phyloP scores from a whole-genome alignment of 495 filamentous ascomycete genomes.

The Zalerion maritima region DNA sequence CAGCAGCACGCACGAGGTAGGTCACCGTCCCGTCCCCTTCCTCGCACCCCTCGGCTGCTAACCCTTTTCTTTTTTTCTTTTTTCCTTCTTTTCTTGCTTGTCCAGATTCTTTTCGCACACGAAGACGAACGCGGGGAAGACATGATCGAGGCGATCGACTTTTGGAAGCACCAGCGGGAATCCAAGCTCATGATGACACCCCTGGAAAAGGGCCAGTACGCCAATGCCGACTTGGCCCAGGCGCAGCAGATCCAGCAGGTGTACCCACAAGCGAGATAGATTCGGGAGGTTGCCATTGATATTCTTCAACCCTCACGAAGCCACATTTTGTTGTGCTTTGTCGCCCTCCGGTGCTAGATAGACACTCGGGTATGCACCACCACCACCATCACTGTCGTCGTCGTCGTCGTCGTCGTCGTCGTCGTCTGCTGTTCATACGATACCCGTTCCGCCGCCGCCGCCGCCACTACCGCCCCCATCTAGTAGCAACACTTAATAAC shows the following conservation, averaged over 20 bases:
- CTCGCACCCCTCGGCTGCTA: no score
- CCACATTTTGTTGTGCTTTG: constrained; percentile 1
- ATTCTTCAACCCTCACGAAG: background rate
- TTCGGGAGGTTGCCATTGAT: no score
- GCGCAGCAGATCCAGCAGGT: background rate
- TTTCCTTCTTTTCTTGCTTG: no score
- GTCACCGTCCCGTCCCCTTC: constrained; percentile 14
- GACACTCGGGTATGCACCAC: no score
- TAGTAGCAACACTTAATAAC: no score
- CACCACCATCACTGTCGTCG: no score
- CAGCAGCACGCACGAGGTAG: constrained; percentile 87
- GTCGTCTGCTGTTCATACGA: no score
- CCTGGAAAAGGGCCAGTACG: constrained; percentile 6
- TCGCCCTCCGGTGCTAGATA: background rate
- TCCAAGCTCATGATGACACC: constrained; percentile 13
- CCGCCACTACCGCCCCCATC: no score
- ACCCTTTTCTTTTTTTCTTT: no score
- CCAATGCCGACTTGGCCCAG: constrained; percentile 1
- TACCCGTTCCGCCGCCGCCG: no score
- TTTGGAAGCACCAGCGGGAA: constrained; percentile 59
- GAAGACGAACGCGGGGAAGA: constrained; percentile 94
- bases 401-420: no score
- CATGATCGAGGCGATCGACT: constrained; percentile 88
- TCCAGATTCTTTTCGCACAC: constrained; percentile 84
- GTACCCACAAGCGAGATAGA: constrained; percentile 3